Conservation (phyloP, 139 green algal species). For the Closterium sp. region DNA sequence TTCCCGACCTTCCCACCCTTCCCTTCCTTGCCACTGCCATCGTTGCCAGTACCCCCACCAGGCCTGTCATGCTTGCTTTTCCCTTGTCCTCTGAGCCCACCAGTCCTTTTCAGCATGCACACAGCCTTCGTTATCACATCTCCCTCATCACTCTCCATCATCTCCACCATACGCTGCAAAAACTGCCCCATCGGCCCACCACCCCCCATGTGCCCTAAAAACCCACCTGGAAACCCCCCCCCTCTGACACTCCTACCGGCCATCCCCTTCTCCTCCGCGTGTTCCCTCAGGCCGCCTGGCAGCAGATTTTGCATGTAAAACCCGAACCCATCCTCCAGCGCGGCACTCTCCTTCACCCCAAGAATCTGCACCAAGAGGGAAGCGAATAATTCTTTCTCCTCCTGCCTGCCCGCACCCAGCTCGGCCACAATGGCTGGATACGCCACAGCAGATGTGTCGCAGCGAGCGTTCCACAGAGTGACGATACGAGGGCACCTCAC, state of each 20-base stretch:
- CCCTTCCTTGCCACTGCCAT: background rate
- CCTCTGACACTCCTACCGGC: background rate
- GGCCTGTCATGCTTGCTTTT: background rate
- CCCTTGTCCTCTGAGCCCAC: background rate
- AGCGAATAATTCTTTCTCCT: background rate
- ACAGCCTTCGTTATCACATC: no score
- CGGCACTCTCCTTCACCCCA: background rate
- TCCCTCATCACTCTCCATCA: no score
- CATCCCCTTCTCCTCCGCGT: background rate
- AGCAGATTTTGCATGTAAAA: background rate
- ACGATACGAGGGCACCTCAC: background rate
- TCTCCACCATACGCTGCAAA: no score
- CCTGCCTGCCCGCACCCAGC: background rate
- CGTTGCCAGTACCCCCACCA: background rate
- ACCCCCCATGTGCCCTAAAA: background rate
- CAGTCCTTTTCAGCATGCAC: no score
- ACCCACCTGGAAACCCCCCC: no score
- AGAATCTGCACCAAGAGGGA: background rate
- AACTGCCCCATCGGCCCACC: no score
- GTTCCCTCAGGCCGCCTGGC: background rate
- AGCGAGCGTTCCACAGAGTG: background rate
- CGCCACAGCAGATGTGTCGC: background rate
- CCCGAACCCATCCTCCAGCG: background rate
- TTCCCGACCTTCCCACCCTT: background rate
- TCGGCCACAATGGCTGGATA: no score